Evolutionary conservation across 495 filamentous ascomycete genomes (phyloP), one percentile per base, ranked within the genome.

Genomic region (Neurospora sp.): DNA sequence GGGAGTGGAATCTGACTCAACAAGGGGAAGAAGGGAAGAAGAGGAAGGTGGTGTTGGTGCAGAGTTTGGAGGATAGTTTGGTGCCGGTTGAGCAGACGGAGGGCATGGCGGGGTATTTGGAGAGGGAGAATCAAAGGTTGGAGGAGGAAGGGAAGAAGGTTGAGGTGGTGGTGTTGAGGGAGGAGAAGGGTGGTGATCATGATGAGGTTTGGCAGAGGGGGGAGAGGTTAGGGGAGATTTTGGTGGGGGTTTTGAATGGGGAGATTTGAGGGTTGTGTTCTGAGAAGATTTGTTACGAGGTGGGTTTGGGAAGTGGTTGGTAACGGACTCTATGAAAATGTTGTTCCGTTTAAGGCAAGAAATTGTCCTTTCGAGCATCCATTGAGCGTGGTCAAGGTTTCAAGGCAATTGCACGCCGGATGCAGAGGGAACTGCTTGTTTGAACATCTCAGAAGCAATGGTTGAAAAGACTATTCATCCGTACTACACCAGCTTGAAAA

Each of bases 31-130:
- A 10, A 76, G 76, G 70, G 81, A 83, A 71, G 71, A 74, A 70
- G 78, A 75, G 72, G 31, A 69, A 73, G 69, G 75, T 77, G 35
- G 77, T 79, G 70, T 69, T 82, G 75, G 81, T 78, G 72, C 75
- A 80, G 75, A 82, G 81, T 69, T 35, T 72, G 4, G 78, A 79
- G 74, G 81, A 83, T 74, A 72, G 66, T 54, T 73, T 83, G 75
- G 81, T 83, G 70, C 80, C 80, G 42, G 69, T 70, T 20, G 40
- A 74, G 59, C 80, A 82, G 72, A n/a, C 76, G 59, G 80, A 79
- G 72, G 72, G 37, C 23, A 73, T 82, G 79, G 71, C 72, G 74
- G 70, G 0, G 37, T 70, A 46, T 27, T 44, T 81, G 73, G 72
- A 74, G 71, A 39, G 69, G 66, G 72, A 31, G 54, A 66, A 35